These are phyloP conservation scores for Curvularia lunata DNA, from an alignment of 2,329 filamentous ascomycete species.

Conservation along the genomic window DNA sequence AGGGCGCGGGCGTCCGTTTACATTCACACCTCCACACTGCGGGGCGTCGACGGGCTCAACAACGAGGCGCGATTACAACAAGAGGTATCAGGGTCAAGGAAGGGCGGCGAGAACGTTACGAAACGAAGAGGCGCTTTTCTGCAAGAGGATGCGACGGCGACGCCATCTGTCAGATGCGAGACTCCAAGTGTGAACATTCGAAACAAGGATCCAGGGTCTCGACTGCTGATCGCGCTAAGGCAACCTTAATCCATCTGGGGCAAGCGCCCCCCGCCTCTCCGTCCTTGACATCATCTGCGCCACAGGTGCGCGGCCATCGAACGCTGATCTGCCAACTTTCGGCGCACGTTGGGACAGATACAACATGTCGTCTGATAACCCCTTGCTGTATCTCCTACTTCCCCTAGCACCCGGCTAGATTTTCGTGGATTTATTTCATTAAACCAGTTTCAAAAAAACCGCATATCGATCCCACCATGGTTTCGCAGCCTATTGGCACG, in stretches of 20 bases:
- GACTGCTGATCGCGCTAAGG: constrained; percentile 27
- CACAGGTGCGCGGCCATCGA: constrained; percentile 18
- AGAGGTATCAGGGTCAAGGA: neutral
- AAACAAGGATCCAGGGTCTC: constrained; percentile 33
- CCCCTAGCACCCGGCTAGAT: constrained; percentile 1
- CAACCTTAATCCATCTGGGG: constrained; percentile 29
- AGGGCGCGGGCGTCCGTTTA: constrained; percentile 22
- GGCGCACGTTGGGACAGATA: constrained; percentile 1
- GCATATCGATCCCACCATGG: constrained; percentile 21
- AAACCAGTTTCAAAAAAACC: neutral
- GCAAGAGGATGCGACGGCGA: constrained; percentile 11
- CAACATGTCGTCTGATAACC: constrained; percentile 6
- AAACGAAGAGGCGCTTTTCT: constrained; percentile 6
- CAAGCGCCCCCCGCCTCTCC: constrained; percentile 24
- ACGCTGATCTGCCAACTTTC: constrained; percentile 24
- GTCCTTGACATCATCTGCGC: constrained; percentile 38
- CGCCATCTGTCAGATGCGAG: constrained; percentile 18
- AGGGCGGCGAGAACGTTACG: neutral
- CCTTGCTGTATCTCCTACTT: neutral
- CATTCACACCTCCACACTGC: constrained; percentile 25
- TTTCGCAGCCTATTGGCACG: constrained; percentile 35
- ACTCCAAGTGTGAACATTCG: constrained; percentile 20
- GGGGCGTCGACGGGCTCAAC: constrained; percentile 9
- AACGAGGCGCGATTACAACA: constrained; percentile 12
- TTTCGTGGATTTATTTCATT: neutral